Evolutionary conservation across 2,329 filamentous ascomycete genomes (phyloP).

Genomic region (Aspergillus persii): DNA sequence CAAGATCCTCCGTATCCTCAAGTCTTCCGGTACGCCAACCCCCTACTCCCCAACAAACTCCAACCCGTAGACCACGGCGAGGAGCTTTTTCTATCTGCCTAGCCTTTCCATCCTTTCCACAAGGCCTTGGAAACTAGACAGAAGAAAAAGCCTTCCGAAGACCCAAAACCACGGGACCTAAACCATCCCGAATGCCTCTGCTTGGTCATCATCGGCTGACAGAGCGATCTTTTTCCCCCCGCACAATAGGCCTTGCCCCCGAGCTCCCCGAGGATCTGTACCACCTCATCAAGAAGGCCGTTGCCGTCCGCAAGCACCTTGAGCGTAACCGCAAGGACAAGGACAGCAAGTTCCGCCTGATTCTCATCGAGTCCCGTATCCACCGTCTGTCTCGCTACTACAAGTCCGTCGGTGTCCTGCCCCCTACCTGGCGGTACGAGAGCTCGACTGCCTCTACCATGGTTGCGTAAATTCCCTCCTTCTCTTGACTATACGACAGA

Average conservation of each 20-base stretch:
- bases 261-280: slow-evolving; percentile 99
- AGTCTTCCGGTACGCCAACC: slow-evolving; percentile 79
- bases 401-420: slow-evolving; percentile 83
- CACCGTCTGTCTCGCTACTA: slow-evolving; percentile 99
- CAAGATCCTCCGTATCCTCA: slow-evolving; percentile 99
- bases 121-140: neutral
- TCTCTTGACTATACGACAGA: neutral
- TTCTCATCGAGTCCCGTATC: slow-evolving; percentile 99
- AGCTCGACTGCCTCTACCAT: slow-evolving; percentile 91
- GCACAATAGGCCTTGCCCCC: slow-evolving; percentile 85
- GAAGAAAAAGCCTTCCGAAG: slow-evolving; percentile 16
- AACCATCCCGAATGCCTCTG: slow-evolving; percentile 66
- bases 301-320: slow-evolving; percentile 99
- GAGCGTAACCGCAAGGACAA: slow-evolving; percentile 99
- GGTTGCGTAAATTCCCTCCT: slow-evolving; percentile 67
- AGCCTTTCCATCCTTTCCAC: neutral
- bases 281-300: slow-evolving; percentile 99
- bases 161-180: slow-evolving; percentile 4
- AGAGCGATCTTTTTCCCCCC: slow-evolving; percentile 67
- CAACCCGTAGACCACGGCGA: slow-evolving; percentile 22
- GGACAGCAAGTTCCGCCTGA: slow-evolving; percentile 99
- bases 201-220: slow-evolving; percentile 79
- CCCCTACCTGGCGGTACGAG: slow-evolving; percentile 99
- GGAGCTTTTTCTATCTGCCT: slow-evolving; percentile 1
- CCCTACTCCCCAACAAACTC: slow-evolving; percentile 18